A percentile compares a stretch with the other conserved stretches of the same genome.
phyloP scores from a whole-genome alignment of 306 rosid species.

The Cajanus cajan region DNA sequence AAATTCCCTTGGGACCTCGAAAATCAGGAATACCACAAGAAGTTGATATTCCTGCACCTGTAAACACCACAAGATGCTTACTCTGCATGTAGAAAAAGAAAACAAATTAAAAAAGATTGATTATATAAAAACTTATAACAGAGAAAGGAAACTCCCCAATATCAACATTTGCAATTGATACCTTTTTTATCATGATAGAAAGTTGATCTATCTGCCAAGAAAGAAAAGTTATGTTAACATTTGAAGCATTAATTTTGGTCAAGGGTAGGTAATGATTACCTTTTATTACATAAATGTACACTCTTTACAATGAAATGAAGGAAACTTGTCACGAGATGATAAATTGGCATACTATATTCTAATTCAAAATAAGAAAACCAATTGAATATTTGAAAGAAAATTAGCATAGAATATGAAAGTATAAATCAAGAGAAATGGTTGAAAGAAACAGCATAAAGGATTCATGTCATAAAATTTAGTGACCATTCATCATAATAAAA shows the following conservation, averaged over 20 bases:
- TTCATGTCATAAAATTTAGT: not conserved
- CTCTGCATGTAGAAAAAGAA: constrained; percentile 64
- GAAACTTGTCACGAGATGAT: constrained; percentile 13
- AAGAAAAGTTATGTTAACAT: constrained; percentile 29
- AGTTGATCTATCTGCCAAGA: constrained; percentile 74
- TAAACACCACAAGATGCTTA: constrained; percentile 97
- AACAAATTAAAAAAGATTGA: constrained; percentile 23
- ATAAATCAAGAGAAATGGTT: constrained; percentile 17
- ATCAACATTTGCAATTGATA: constrained; percentile 36
- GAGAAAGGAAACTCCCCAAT: not conserved
- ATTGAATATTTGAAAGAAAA: not conserved
- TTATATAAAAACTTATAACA: constrained; percentile 21
- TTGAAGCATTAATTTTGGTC: not conserved
- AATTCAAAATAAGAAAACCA: constrained; percentile 14
- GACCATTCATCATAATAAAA: constrained; percentile 5
- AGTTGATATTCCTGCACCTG: constrained; percentile 98
- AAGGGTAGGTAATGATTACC: not conserved
- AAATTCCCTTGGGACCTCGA: constrained; percentile 97
- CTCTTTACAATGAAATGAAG: not conserved
- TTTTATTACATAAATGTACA: not conserved
- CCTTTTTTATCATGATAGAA: constrained; percentile 72
- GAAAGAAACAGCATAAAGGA: not conserved
- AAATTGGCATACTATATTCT: not conserved
- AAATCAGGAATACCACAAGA: constrained; percentile 99
- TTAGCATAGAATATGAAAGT: not conserved